phyloP scores from a whole-genome alignment of 306 rosid species.

The Cicer pinnatifidum region DNA sequence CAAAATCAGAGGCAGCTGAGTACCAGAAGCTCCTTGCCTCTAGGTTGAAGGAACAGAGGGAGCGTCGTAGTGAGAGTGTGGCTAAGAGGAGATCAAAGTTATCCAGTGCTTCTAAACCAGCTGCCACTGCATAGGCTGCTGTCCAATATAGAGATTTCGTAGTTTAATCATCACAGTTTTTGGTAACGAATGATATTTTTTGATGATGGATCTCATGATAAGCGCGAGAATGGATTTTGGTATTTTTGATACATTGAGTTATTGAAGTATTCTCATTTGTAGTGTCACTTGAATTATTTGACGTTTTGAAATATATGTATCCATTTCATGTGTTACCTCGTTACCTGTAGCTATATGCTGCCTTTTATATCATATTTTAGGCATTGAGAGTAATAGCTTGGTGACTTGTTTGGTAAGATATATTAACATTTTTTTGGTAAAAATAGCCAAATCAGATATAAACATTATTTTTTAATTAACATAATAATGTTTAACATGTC shows the following conservation, averaged over 20 bases:
- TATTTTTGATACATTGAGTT: neutral
- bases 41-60: constrained; percentile 56
- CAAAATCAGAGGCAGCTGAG: constrained; percentile 55
- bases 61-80: constrained; percentile 51
- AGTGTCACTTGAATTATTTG: neutral
- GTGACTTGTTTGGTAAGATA: neutral
- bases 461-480: too few species aligned
- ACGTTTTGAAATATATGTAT: neutral
- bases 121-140: constrained; percentile 24
- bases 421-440: too few species aligned
- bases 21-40: constrained; percentile 57
- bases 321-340: neutral
- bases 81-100: constrained; percentile 50
- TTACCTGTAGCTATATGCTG: neutral
- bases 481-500: too few species aligned
- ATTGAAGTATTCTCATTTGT: neutral
- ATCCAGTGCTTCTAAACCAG: constrained; percentile 46
- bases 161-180: constrained; percentile 22
- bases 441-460: too few species aligned
- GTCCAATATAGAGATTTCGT: constrained; percentile 18
- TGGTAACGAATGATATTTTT: neutral
- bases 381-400: neutral
- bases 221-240: neutral
- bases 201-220: neutral
- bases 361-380: neutral